phyloP scores from a whole-genome alignment of 306 rosid genomes.

The Acacia crassicarpa region DNA sequence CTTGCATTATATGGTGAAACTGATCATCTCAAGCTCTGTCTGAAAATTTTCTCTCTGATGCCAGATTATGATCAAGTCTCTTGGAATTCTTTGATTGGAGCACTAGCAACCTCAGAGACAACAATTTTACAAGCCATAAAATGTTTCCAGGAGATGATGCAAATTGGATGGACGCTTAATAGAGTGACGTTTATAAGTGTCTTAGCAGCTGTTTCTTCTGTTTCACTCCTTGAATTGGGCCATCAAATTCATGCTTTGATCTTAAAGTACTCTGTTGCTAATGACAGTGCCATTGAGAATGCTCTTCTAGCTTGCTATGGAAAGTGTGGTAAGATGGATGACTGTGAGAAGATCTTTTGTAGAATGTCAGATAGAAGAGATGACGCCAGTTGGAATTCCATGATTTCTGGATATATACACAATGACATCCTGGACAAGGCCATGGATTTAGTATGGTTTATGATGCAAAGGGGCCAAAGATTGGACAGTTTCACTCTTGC shows the following conservation, averaged over 20 bases:
- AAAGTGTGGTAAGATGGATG: conserved; percentile 60
- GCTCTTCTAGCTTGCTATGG: conserved; percentile 87
- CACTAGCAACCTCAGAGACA: conserved; percentile 60
- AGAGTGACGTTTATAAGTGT: conserved; percentile 76
- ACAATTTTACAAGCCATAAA: conserved; percentile 55
- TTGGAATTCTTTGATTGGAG: conserved; percentile 85
- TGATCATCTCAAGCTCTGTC: conserved; percentile 54
- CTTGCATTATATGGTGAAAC: conserved; percentile 74
- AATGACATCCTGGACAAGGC: conserved; percentile 72
- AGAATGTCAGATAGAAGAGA: conserved; percentile 75
- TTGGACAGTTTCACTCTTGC: conserved; percentile 86
- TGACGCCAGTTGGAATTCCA: conserved; percentile 90
- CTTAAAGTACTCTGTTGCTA: conserved; percentile 50
- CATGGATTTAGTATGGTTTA: conserved; percentile 75
- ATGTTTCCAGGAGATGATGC: conserved; percentile 76
- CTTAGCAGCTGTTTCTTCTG: conserved; percentile 71
- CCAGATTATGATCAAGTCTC: conserved; percentile 77
- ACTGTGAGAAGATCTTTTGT: conserved; percentile 70
- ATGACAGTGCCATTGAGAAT: conserved; percentile 70
- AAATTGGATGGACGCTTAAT: conserved; percentile 65
- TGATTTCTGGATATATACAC: conserved; percentile 90
- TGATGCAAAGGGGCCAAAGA: conserved; percentile 86
- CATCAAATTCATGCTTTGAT: conserved; percentile 70
- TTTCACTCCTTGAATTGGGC: conserved; percentile 53
- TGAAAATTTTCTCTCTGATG: conserved; percentile 71